Evolutionary conservation across 108 stramenopile genomes (phyloP), one percentile per base, ranked within the genome.

Genomic region (Cyclotella baltica): DNA sequence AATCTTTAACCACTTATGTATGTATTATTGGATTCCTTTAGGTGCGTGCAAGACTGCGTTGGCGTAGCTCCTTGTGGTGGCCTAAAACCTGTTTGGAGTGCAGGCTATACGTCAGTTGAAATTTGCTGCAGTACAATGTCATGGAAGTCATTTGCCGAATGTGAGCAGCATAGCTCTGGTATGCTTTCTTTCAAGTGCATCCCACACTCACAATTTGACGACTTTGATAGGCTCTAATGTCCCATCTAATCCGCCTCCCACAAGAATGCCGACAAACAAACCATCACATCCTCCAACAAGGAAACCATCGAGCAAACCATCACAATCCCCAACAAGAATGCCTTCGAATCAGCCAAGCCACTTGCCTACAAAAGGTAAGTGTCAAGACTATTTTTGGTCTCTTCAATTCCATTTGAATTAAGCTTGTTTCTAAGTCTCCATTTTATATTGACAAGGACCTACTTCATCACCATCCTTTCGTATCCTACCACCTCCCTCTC

Each of bases 121-220:
- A 48, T 47, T 2, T 72, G 72, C 30, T 72, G 72, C 59, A 40
- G 46, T 47, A 72, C 25, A 13, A 59, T 58, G 58, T 62, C 58
- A 30, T 79, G 70, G 71, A 79, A 79, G 36, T 64, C 78, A 27
- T 79, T 72, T 29, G 34, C 18, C 2, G 62, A 67, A 35, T 79
- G 78, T 38, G 33, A 48, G n/a, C 67, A 3, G 47, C 22, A 57
- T 25, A 6, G 27, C 27, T 20, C 0, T 62, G 28, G 61, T 33
- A 57, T 11, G 1, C 6, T 25, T 29, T 2, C 27, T 57, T 29
- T 20, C 27, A 2, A 48, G 1, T n/a, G 47, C n/a, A 48, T n/a
- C n/a, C 27, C 18, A 11, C 27, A 22, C 1, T 57, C 22, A 23
- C 27, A 28, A 1, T 27, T 23, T 36, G n/a, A 15, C 27, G 35